These are phyloP conservation scores for Apiospora sp. DNA, from an alignment of 2,329 filamentous ascomycete genomes.

Conservation along the genomic window DNA sequence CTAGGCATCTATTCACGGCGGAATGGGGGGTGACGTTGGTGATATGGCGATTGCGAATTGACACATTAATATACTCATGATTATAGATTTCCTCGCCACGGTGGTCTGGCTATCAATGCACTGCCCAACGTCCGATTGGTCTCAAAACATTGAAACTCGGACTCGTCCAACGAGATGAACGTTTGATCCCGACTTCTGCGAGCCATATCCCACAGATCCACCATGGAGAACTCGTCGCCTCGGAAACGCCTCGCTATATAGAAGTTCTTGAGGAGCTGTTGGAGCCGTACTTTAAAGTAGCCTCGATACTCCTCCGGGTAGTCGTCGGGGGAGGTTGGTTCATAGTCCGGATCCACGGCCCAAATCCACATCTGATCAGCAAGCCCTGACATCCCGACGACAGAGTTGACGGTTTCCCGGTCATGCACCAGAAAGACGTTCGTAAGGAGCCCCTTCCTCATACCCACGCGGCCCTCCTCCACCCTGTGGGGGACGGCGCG, in stretches of 20 bases:
- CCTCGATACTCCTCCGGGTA: conserved; percentile 3
- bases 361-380: conserved; percentile 23
- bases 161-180: conserved; percentile 14
- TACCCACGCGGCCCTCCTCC: neutral
- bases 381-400: neutral
- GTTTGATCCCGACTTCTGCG: conserved; percentile 11
- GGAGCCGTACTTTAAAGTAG: conserved; percentile 11
- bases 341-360: conserved; percentile 21
- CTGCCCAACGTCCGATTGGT: neutral
- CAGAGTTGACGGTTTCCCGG: neutral
- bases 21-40: too few relatives aligned
- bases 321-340: neutral
- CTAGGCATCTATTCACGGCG: too few relatives aligned
- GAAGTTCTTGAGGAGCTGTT: conserved; percentile 26
- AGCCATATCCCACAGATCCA: conserved; percentile 4
- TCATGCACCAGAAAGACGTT: neutral
- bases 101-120: too few relatives aligned
- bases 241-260: conserved; percentile 6
- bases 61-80: neutral
- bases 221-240: conserved; percentile 18
- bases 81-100: neutral
- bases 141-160: neutral
- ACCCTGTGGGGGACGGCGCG: neutral
- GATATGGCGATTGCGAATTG: too few relatives aligned
- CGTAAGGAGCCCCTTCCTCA: neutral